These are phyloP conservation scores for Gentiana straminea DNA, from an alignment of 257 asterid genomes.

Conservation along the genomic window DNA sequence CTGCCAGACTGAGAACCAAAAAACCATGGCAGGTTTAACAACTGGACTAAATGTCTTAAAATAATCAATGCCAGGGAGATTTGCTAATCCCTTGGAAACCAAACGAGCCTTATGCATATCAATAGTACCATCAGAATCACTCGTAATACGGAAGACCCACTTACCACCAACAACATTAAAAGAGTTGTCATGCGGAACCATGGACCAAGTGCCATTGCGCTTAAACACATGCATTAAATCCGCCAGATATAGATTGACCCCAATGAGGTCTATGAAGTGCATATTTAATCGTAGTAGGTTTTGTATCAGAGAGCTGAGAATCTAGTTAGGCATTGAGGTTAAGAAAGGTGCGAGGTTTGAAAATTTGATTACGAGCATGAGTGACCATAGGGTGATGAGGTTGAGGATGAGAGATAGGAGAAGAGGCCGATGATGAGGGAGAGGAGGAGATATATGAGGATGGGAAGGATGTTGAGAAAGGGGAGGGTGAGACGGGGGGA, in stretches of 20 bases:
- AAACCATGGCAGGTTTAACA: neutral
- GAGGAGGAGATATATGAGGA: no score
- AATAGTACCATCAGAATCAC: neutral
- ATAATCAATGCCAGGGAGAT: slow-evolving; percentile 1
- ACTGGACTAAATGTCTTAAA: neutral
- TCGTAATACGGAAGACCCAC: neutral
- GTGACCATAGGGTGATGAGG: no score
- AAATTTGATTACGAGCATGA: neutral
- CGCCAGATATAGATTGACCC: neutral
- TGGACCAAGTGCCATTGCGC: neutral
- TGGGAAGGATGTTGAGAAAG: no score
- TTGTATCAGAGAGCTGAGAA: neutral
- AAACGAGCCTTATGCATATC: slow-evolving; percentile 7
- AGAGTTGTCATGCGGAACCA: neutral
- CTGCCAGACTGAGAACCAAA: neutral
- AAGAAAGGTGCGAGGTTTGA: neutral
- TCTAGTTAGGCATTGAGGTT: no score
- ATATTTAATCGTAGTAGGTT: neutral
- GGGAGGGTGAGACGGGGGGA: no score
- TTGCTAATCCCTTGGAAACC: slow-evolving; percentile 1
- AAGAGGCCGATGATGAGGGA: no score
- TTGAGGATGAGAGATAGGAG: neutral
- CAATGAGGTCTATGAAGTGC: neutral
- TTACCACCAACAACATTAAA: neutral
- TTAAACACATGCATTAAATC: neutral